Evolutionary conservation across 148 eudicot genomes (phyloP).

Genomic region (Fagopyrum homotropicum): DNA sequence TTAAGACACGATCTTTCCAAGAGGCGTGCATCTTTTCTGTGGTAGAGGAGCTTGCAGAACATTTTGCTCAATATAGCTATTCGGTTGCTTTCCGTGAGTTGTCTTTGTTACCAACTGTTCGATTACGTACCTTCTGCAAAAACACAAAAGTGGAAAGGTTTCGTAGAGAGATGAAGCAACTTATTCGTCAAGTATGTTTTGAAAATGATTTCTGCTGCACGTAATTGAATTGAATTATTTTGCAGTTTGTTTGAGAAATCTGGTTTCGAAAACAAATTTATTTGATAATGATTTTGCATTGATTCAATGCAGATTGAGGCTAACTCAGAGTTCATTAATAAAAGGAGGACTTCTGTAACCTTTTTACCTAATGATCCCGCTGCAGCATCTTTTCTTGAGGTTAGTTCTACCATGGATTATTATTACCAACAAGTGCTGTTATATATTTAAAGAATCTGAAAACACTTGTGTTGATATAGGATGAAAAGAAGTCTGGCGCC

Average conservation of each 20-base stretch:
- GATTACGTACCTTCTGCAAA: conserved; percentile 81
- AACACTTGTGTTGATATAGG: conserved; percentile 25
- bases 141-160: conserved; percentile 86
- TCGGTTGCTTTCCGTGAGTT: conserved; percentile 85
- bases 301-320: conserved; percentile 61
- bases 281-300: neutral
- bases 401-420: conserved; percentile 14
- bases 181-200: conserved; percentile 65
- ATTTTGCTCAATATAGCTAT: conserved; percentile 93
- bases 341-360: conserved; percentile 54
- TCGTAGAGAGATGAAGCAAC: conserved; percentile 66
- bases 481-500: conserved; percentile 52
- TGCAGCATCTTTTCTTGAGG: conserved; percentile 69
- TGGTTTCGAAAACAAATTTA: neutral
- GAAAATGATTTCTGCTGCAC: neutral
- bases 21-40: conserved; percentile 85
- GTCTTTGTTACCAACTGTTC: conserved; percentile 68
- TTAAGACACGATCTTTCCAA: conserved; percentile 80
- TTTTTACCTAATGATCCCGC: conserved; percentile 85
- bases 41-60: conserved; percentile 82
- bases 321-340: conserved; percentile 62
- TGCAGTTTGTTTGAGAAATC: neutral
- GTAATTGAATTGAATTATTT: neutral
- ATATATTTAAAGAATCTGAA: neutral
- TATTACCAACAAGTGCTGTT: neutral